Evolutionary conservation across 2,329 filamentous ascomycete genomes (phyloP), one percentile per base, ranked within the genome.

Genomic region (Paraphaeosphaeria minitans): DNA sequence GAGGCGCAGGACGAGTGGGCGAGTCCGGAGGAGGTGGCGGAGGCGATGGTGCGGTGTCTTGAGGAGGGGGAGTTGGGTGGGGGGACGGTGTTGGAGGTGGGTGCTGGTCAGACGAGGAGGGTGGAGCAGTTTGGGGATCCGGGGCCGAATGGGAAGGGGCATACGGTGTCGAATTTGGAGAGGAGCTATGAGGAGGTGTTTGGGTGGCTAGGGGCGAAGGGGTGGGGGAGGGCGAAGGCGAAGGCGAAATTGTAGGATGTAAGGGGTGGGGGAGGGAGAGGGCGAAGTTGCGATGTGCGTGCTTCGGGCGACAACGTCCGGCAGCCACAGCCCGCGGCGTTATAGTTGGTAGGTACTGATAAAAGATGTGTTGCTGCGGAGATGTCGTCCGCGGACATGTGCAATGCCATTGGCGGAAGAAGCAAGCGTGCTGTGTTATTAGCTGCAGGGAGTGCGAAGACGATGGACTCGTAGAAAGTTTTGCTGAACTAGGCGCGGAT

Each of bases 11-110:
- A 87, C 66, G 77, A 72, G 58, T 88, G 85, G 85, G 84, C 86
- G 14, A 84, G 81, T n/a, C 79, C 85, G 0, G 84, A 87, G 64
- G 84, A 87, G 64, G 85, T 88, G 0, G 85, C 84, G 0, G 78
- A 82, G 43, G 83, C 82, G 2, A 87, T 88, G 85, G 60, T 87
- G 56, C 77, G 80, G 41, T 81, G 84, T 57, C 73, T 86, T 39
- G 82, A 84, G 60, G 82, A 84, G 47, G 74, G 80, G 4, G 75
- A 78, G 31, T 73, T 85, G 43, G 70, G 69, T 1, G 84, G 72
- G 1, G 72, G 72, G 0, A 82, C 79, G 16, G 78, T 87, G 16
- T 66, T 87, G 43, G 85, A 88, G 70, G 83, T 88, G 0, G 81
- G 82, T 3, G 82, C 83, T 65, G 71, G 68, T 10, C 79, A 79